These are phyloP conservation scores for Collybia nuda DNA, from an alignment of 768 basidiomycete genomes.

Conservation along the genomic window DNA sequence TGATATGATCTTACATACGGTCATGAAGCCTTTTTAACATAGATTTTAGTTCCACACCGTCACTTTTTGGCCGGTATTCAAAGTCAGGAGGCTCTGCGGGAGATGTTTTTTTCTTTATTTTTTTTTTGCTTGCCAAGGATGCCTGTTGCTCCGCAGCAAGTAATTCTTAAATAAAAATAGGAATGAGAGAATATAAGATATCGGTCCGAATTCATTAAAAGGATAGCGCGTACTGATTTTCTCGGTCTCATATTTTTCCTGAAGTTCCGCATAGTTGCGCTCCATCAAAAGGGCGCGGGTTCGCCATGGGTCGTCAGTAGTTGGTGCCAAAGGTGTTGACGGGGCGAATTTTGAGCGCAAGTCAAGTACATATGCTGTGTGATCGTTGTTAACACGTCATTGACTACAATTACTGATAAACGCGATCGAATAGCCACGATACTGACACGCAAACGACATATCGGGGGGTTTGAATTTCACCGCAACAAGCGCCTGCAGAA, in stretches of 20 bases:
- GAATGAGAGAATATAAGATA: not conserved
- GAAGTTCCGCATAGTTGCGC: conserved; percentile 32
- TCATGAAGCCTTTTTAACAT: conserved; percentile 16
- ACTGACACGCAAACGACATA: conserved; percentile 40
- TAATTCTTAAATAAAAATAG: conserved; percentile 9
- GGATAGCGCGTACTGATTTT: conserved; percentile 35
- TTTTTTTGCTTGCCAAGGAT: conserved; percentile 11
- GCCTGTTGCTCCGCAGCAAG: conserved; percentile 16
- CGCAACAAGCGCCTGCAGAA: conserved; percentile 41
- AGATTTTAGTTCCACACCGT: conserved; percentile 12
- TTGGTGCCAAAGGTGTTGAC: conserved; percentile 15
- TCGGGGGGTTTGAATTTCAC: conserved; percentile 43
- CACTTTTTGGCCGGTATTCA: conserved; percentile 11
- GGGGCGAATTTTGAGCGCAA: conserved; percentile 34
- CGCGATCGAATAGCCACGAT: not conserved
- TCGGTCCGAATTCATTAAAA: conserved; percentile 15
- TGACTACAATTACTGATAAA: not conserved
- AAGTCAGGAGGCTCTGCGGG: not conserved
- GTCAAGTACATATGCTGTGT: conserved; percentile 44
- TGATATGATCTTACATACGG: not conserved
- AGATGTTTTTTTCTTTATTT: conserved; percentile 16
- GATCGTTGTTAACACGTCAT: not conserved
- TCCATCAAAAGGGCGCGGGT: conserved; percentile 42
- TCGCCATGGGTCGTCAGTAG: conserved; percentile 34
- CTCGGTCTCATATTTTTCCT: conserved; percentile 38